These are phyloP conservation scores for Fermentozyma sake DNA, from an alignment of 1,139 yeast genomes.

Conservation along the genomic window DNA sequence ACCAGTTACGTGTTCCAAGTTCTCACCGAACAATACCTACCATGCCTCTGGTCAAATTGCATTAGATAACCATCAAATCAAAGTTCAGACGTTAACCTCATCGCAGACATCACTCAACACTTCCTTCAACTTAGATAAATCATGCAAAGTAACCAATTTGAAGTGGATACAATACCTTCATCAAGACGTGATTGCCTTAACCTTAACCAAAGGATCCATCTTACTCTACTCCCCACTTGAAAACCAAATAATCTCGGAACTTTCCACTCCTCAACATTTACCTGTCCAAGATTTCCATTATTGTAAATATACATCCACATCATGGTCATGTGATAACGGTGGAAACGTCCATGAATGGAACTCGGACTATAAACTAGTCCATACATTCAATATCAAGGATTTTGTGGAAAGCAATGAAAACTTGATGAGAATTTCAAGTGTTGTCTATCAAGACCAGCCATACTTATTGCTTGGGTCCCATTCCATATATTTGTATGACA, in stretches of 20 bases:
- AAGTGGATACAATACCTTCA: constrained; percentile 49
- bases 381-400: constrained; percentile 41
- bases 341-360: constrained; percentile 70
- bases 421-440: constrained; percentile 30
- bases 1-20: constrained; percentile 32
- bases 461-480: constrained; percentile 63
- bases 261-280: constrained; percentile 47
- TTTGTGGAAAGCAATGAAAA: constrained; percentile 31
- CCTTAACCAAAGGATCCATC: constrained; percentile 62
- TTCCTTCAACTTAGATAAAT: constrained; percentile 51
- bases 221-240: constrained; percentile 66
- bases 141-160: constrained; percentile 47
- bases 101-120: constrained; percentile 36
- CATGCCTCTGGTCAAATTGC: constrained; percentile 69
- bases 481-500: constrained; percentile 50
- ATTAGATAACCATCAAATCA: constrained; percentile 68
- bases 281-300: constrained; percentile 52
- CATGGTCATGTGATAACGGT: constrained; percentile 62
- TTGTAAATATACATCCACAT: constrained; percentile 37
- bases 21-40: constrained; percentile 54
- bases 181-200: constrained; percentile 52
- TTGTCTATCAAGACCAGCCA: constrained; percentile 31
- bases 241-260: constrained; percentile 49
- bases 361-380: constrained; percentile 33
- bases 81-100: constrained; percentile 51